Conservation (phyloP, 768 basidiomycete genomes). For the Mycena olivaceomarginata region DNA sequence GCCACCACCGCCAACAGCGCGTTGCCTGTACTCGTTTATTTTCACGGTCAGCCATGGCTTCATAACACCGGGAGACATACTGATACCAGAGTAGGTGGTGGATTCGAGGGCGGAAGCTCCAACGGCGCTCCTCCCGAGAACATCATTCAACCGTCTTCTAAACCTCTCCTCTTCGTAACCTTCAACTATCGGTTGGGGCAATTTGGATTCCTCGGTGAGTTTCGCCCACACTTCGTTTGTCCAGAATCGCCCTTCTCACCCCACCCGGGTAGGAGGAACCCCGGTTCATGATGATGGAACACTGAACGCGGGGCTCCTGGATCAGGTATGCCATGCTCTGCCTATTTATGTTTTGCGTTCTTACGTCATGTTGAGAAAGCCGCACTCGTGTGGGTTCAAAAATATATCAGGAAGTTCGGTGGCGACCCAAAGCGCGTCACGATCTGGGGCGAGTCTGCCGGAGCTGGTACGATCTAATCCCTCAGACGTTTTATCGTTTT, state of each 20-base stretch:
- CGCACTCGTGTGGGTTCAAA: slow-evolving; percentile 61
- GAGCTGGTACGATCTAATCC: slow-evolving; percentile 51
- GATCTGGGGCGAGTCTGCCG: slow-evolving; percentile 67
- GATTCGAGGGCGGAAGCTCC: slow-evolving; percentile 61
- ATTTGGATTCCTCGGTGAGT: slow-evolving; percentile 62
- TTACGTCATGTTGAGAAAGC: slow-evolving; percentile 49
- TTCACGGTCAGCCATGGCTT: slow-evolving; percentile 56
- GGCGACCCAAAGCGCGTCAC: slow-evolving; percentile 59
- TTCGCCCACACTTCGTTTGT: not conserved
- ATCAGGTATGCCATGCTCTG: slow-evolving; percentile 30
- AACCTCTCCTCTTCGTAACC: slow-evolving; percentile 62
- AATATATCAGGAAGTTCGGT: slow-evolving; percentile 60
- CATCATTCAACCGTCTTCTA: slow-evolving; percentile 53
- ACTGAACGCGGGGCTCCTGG: slow-evolving; percentile 62
- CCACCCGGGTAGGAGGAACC: slow-evolving; percentile 52
- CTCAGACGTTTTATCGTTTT: not conserved
- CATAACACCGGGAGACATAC: not conserved
- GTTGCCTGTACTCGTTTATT: slow-evolving; percentile 61
- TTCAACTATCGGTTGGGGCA: slow-evolving; percentile 64
- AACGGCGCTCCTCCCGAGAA: slow-evolving; percentile 55
- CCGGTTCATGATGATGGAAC: slow-evolving; percentile 53
- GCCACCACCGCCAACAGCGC: slow-evolving; percentile 25
- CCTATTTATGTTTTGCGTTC: not conserved
- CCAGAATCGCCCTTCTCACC: not conserved
- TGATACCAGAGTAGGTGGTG: slow-evolving; percentile 56